These are phyloP conservation scores for Plasmodium falciparum DNA, from an alignment of 169 alveolate species.

Conservation along the genomic window DNA sequence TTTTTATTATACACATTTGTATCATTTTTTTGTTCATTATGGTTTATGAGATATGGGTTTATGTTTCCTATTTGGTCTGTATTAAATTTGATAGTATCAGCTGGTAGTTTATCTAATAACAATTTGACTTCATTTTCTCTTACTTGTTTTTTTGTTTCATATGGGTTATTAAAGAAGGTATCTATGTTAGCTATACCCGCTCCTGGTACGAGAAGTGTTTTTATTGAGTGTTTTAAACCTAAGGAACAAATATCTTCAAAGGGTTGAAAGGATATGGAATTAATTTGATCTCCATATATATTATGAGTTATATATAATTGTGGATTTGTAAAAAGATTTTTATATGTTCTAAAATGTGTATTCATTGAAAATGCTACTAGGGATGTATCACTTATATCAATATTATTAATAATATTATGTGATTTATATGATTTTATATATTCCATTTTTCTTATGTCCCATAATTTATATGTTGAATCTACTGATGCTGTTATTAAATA, in stretches of 20 bases:
- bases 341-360: constrained; percentile 80
- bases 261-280: constrained; percentile 91
- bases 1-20: not conserved
- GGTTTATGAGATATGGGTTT: constrained; percentile 66
- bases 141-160: constrained; percentile 87
- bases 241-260: constrained; percentile 96
- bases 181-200: constrained; percentile 96
- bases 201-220: constrained; percentile 95
- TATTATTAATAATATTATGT: constrained; percentile 61
- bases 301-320: constrained; percentile 65
- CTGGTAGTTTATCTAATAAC: constrained; percentile 94
- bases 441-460: constrained; percentile 94
- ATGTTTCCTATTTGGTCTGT: constrained; percentile 91
- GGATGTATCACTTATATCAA: constrained; percentile 66
- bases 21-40: not conserved
- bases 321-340: constrained; percentile 27
- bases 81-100: constrained; percentile 92
- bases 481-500: constrained; percentile 82
- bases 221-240: constrained; percentile 91
- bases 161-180: constrained; percentile 86
- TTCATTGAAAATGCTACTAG: constrained; percentile 80
- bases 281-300: constrained; percentile 77
- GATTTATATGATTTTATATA: constrained; percentile 34
- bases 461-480: constrained; percentile 92
- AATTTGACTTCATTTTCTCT: constrained; percentile 92